These are phyloP conservation scores for Stentor coeruleus DNA, from an alignment of 73 alveolate species.

Conservation along the genomic window DNA sequence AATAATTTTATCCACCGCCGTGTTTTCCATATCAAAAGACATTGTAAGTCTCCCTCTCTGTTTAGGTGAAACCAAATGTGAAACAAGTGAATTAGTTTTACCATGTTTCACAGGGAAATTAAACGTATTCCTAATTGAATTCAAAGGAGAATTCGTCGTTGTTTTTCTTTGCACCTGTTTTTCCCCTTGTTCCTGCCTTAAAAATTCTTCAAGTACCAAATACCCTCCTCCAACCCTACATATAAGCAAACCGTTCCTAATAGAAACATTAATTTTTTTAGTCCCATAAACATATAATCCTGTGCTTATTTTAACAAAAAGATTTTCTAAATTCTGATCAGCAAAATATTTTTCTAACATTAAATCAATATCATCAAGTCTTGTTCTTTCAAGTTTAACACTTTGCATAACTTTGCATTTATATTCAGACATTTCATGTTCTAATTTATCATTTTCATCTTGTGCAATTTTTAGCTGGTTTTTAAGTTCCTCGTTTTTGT, in stretches of 20 bases:
- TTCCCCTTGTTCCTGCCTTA: not conserved
- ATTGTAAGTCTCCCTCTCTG: not conserved
- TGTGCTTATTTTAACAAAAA: not conserved
- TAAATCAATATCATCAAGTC: not conserved
- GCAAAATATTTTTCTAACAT: not conserved
- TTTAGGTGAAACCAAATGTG: not conserved
- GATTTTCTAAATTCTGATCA: not conserved
- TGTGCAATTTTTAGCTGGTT: not conserved
- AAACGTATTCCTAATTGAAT: not conserved
- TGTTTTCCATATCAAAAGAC: not conserved
- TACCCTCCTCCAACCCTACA: constrained; percentile 10
- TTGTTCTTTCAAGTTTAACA: not conserved
- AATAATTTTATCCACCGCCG: not conserved
- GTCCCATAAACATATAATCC: constrained; percentile 9
- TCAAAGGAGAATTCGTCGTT: not conserved
- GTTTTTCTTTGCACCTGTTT: not conserved
- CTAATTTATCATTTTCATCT: not conserved
- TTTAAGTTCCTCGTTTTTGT: not conserved
- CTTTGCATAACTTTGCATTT: constrained; percentile 3
- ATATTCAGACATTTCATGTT: not conserved
- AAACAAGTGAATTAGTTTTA: not conserved
- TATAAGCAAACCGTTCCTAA: not conserved
- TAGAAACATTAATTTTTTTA: not conserved
- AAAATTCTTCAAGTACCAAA: not conserved
- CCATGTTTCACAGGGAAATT: not conserved